phyloP scores from a whole-genome alignment of 1,139 yeast genomes.

The Geotrichum phurueaensis region DNA sequence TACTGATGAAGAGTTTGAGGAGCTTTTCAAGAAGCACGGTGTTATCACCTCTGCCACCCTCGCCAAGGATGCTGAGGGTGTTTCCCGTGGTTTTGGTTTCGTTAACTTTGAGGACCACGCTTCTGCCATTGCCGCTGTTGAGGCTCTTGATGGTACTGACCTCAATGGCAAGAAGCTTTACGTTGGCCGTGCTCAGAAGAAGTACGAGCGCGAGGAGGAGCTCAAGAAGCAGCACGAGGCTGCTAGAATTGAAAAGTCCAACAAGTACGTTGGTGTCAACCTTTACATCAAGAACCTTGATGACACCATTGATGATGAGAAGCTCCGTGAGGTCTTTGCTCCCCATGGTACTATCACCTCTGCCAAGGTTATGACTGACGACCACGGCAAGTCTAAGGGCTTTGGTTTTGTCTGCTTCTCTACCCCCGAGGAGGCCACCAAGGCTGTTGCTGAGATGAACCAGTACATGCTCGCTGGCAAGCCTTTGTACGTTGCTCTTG shows the following conservation, averaged over 20 bases:
- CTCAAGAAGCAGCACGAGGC: constrained; percentile 93
- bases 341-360: constrained; percentile 94
- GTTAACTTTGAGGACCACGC: constrained; percentile 86
- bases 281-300: constrained; percentile 95
- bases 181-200: constrained; percentile 99
- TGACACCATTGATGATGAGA: constrained; percentile 85
- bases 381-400: constrained; percentile 91
- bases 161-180: constrained; percentile 77
- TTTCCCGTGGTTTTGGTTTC: constrained; percentile 93
- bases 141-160: constrained; percentile 83
- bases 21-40: constrained; percentile 71
- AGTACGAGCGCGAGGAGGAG: constrained; percentile 95
- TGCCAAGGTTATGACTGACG: constrained; percentile 95
- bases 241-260: constrained; percentile 84
- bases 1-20: constrained; percentile 63
- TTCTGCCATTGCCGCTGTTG: constrained; percentile 86
- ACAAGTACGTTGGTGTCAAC: constrained; percentile 96
- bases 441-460: constrained; percentile 98
- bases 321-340: constrained; percentile 84
- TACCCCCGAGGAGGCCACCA: constrained; percentile 97
- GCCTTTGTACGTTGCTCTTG: constrained; percentile 97
- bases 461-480: constrained; percentile 93
- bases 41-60: constrained; percentile 77
- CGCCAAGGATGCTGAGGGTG: constrained; percentile 80
- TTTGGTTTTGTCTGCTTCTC: constrained; percentile 98